Conservation (phyloP, 257 asterid genomes). For the Fraxinus pennsylvanica region DNA sequence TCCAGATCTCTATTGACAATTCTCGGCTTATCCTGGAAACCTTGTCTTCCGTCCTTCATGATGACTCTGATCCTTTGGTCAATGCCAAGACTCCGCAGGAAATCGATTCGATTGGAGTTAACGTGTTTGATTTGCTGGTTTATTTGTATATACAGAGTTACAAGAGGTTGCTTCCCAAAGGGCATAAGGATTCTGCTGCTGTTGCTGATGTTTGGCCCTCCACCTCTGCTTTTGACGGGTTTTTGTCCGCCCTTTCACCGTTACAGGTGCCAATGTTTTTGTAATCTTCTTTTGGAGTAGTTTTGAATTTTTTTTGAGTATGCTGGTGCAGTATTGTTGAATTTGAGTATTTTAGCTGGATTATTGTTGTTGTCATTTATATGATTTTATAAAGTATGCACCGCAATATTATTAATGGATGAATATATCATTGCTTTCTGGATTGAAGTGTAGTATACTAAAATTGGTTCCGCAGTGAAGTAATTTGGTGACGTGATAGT, state of each 20-base stretch:
- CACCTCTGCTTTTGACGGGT: conserved; percentile 83
- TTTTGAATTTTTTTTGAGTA: not conserved
- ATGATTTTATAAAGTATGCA: not conserved
- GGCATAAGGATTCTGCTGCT: conserved; percentile 88
- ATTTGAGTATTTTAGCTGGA: not conserved
- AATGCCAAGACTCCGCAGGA: conserved; percentile 38
- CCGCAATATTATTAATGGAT: not conserved
- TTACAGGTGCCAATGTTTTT: conserved; percentile 51
- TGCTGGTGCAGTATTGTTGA: conserved; percentile 18
- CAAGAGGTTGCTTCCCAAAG: conserved; percentile 83
- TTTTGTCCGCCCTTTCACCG: conserved; percentile 77
- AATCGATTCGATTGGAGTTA: conserved; percentile 61
- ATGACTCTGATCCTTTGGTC: conserved; percentile 62
- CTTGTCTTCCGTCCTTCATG: conserved; percentile 54
- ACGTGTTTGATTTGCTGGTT: conserved; percentile 73
- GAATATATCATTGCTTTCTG: not conserved
- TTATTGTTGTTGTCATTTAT: not conserved
- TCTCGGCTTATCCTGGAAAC: conserved; percentile 74
- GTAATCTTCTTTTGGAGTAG: not conserved
- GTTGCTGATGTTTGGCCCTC: conserved; percentile 98
- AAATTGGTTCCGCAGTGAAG: not conserved
- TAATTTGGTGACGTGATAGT: not conserved
- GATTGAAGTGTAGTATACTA: not conserved
- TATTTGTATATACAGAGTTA: conserved; percentile 79
- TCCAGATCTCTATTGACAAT: conserved; percentile 63